phyloP scores from a whole-genome alignment of 345 rosid species.

The Theobroma cacao region DNA sequence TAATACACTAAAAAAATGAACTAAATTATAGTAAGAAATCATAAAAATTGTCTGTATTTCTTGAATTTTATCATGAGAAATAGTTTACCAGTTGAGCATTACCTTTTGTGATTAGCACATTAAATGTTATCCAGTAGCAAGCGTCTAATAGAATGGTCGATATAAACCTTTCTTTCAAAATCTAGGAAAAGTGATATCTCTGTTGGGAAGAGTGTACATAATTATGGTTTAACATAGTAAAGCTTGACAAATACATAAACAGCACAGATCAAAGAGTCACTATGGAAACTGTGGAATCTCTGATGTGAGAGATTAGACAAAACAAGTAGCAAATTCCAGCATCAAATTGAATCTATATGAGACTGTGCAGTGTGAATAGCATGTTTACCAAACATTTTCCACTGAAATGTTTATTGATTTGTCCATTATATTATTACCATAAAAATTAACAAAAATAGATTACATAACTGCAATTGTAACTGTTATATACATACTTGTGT shows the following conservation, averaged over 20 bases:
- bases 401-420: not conserved
- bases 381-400: not conserved
- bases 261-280: not conserved
- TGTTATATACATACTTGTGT: no score
- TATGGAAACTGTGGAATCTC: not conserved
- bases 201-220: not conserved
- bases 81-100: not conserved
- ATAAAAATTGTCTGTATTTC: not conserved
- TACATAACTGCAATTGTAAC: not conserved
- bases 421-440: not conserved
- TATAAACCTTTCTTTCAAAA: not conserved
- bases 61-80: not conserved
- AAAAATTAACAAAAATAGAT: not conserved
- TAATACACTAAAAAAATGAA: not conserved
- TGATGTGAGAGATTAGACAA: not conserved
- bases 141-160: not conserved
- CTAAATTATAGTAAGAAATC: not conserved
- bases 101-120: not conserved
- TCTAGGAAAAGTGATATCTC: not conserved
- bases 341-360: not conserved
- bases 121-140: not conserved
- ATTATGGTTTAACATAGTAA: not conserved
- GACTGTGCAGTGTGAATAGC: not conserved
- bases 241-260: not conserved
- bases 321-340: not conserved